Percentiles rank a stretch among this genome's conserved stretches.
These are phyloP conservation scores for Aphanomyces euteiches DNA, from an alignment of 352 stramenopile species.

Conservation along the genomic window DNA sequence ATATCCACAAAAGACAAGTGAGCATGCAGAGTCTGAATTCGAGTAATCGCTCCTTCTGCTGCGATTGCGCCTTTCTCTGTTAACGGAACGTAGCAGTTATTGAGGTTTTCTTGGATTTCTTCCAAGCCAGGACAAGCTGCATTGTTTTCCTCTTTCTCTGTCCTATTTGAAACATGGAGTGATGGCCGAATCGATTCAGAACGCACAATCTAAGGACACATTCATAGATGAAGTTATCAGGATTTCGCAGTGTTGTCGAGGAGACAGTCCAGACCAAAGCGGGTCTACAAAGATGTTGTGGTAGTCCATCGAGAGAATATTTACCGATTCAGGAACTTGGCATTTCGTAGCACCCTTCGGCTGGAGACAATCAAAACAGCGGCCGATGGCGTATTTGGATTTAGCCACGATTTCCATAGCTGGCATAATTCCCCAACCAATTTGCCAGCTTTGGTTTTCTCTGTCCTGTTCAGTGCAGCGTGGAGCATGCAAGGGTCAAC, in stretches of 20 bases:
- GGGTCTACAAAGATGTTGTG: slow-evolving; percentile 11
- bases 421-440: slow-evolving; percentile 19
- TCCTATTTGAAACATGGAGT: no score
- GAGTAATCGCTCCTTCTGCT: not conserved
- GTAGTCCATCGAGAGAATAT: not conserved
- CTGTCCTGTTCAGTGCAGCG: slow-evolving; percentile 5
- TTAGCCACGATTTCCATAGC: slow-evolving; percentile 14
- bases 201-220: not conserved
- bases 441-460: slow-evolving; percentile 20
- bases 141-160: no score
- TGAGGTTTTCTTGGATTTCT: no score
- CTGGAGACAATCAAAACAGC: slow-evolving; percentile 16
- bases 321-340: slow-evolving; percentile 24
- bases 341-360: slow-evolving; percentile 18
- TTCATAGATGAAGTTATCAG: slow-evolving; percentile 16
- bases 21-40: slow-evolving; percentile 21
- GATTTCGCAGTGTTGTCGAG: not conserved
- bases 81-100: no score
- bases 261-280: slow-evolving; percentile 10
- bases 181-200: no score
- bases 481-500: slow-evolving; percentile 13
- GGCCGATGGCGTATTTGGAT: no score
- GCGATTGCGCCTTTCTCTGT: no score
- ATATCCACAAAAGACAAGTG: slow-evolving; percentile 24
- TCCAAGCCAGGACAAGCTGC: no score